phyloP scores from a whole-genome alignment of 495 filamentous ascomycete genomes.

The Halenospora varia region DNA sequence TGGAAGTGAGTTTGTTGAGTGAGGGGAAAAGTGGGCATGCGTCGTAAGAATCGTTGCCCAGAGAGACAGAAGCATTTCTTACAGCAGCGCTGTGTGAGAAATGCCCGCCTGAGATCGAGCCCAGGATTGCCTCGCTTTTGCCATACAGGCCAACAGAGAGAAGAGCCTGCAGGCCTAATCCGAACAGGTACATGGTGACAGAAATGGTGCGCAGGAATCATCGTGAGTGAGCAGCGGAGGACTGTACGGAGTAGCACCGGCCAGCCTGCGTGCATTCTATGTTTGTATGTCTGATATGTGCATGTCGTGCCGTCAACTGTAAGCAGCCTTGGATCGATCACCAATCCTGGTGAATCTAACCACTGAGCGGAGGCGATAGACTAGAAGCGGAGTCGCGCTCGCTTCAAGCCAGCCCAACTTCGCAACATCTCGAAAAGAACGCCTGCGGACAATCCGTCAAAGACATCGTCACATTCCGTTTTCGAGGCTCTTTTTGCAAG shows the following conservation, averaged over 20 bases:
- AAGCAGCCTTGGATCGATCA: slow-evolving; percentile 1
- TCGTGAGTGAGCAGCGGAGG: too few relatives aligned
- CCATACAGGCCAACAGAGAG: too few relatives aligned
- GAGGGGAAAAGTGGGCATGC: background rate
- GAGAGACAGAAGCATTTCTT: background rate
- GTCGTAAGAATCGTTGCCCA: background rate
- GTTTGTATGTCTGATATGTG: too few relatives aligned
- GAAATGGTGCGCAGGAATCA: background rate
- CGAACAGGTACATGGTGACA: background rate
- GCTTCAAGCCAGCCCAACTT: background rate
- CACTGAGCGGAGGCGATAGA: background rate
- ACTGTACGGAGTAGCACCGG: too few relatives aligned
- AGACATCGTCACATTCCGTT: background rate
- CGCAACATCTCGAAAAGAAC: slow-evolving; percentile 2
- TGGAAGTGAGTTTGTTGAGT: background rate
- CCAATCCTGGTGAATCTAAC: background rate
- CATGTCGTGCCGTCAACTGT: background rate
- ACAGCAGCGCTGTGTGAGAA: background rate
- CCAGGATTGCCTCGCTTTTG: too few relatives aligned
- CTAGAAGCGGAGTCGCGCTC: background rate
- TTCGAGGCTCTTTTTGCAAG: background rate
- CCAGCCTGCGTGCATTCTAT: too few relatives aligned
- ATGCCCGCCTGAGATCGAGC: too few relatives aligned
- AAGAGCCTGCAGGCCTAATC: background rate
- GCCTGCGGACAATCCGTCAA: background rate